Evolutionary conservation across 169 alveolate species (phyloP).

Genomic region (Plasmodium vivax): DNA sequence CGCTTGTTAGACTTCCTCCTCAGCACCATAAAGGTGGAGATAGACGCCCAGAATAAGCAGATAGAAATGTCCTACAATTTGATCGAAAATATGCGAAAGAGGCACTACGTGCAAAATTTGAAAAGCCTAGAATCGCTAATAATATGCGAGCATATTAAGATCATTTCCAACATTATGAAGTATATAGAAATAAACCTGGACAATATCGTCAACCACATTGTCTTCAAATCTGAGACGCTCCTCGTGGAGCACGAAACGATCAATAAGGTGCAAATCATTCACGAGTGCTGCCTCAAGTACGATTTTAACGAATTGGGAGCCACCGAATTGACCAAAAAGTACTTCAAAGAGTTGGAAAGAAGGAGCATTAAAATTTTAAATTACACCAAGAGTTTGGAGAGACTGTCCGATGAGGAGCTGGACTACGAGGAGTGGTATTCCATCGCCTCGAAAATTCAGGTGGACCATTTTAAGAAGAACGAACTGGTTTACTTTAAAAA

Average conservation of each 20-base stretch:
- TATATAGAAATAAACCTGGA: conserved; percentile 41
- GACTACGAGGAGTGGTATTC: conserved; percentile 65
- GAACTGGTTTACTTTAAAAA: conserved; percentile 36
- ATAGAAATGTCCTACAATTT: background rate
- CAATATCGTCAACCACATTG: conserved; percentile 27
- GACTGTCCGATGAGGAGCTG: conserved; percentile 56
- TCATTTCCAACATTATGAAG: conserved; percentile 32
- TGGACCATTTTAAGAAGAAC: conserved; percentile 43
- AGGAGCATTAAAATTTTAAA: conserved; percentile 27
- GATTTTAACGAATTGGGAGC: conserved; percentile 71
- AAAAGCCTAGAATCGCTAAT: conserved; percentile 25
- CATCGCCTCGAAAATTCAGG: conserved; percentile 47
- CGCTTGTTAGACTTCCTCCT: conserved; percentile 20
- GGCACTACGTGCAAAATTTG: conserved; percentile 3
- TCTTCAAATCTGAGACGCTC: conserved; percentile 17
- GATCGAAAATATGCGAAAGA: background rate
- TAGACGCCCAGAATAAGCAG: background rate
- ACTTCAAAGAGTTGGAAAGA: conserved; percentile 45
- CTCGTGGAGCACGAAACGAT: background rate
- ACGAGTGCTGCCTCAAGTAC: conserved; percentile 48
- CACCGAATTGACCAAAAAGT: conserved; percentile 39
- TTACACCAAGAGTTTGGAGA: conserved; percentile 21
- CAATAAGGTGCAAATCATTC: conserved; percentile 27
- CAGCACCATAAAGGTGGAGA: conserved; percentile 10
- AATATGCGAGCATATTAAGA: conserved; percentile 41